Conservation (phyloP, 768 basidiomycete genomes). For the Boletus insuetus region DNA sequence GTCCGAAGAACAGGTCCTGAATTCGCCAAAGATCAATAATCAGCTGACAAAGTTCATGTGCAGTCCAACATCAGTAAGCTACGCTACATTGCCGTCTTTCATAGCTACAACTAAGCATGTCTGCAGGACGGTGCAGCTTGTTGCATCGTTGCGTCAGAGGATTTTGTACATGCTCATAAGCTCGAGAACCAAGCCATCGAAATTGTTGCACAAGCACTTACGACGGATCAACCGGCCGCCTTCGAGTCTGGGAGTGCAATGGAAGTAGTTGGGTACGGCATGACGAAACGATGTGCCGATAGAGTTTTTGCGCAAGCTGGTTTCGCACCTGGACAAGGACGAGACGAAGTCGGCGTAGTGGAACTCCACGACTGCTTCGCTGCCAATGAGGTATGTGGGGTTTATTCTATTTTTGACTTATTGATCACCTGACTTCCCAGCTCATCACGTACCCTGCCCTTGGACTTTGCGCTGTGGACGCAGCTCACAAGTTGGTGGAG, state of each 20-base stretch:
- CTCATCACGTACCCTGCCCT: constrained; percentile 81
- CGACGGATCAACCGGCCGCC: constrained; percentile 62
- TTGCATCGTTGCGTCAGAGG: constrained; percentile 75
- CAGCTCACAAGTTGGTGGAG: constrained; percentile 74
- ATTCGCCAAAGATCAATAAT: constrained; percentile 64
- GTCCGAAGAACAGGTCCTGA: constrained; percentile 67
- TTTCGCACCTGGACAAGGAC: constrained; percentile 55
- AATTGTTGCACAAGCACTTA: constrained; percentile 62
- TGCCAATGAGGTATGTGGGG: constrained; percentile 61
- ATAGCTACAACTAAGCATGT: neutral
- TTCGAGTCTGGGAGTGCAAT: constrained; percentile 71
- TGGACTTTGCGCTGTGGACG: constrained; percentile 61
- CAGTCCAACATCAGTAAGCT: constrained; percentile 71
- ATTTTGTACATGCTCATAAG: constrained; percentile 65
- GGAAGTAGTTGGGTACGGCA: constrained; percentile 78
- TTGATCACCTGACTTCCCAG: constrained; percentile 32
- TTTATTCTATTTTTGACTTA: neutral
- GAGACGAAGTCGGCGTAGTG: constrained; percentile 77
- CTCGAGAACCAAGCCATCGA: constrained; percentile 89
- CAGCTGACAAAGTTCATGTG: constrained; percentile 85
- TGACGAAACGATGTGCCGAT: constrained; percentile 69
- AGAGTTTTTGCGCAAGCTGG: constrained; percentile 71
- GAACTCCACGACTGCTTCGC: constrained; percentile 89
- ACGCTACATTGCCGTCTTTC: constrained; percentile 7
- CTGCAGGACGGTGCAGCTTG: constrained; percentile 70